A percentile compares a stretch with the other conserved stretches of the same genome.
Evolutionary conservation across 2,329 filamentous ascomycete genomes (phyloP).

Genomic region (Hypomyces rosellus): DNA sequence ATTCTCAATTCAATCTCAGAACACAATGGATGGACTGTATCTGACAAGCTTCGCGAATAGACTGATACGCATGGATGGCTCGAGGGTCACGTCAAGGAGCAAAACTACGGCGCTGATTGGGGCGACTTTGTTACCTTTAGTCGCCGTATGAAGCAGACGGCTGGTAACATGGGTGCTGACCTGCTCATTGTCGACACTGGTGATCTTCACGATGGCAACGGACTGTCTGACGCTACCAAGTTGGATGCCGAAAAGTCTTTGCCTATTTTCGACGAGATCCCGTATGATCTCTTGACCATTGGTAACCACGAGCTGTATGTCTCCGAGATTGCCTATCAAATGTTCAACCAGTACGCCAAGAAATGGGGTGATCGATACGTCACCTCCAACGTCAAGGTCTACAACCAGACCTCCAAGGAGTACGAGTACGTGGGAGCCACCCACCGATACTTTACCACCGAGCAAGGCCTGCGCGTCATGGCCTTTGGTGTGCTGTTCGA

Average conservation of each 20-base stretch:
- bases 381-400: conserved; percentile 40
- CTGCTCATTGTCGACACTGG: conserved; percentile 56
- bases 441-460: conserved; percentile 38
- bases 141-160: conserved; percentile 53
- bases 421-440: conserved; percentile 38
- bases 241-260: conserved; percentile 51
- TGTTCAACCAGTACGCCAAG: conserved; percentile 52
- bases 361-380: conserved; percentile 44
- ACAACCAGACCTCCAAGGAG: conserved; percentile 30
- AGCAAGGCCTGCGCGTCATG: conserved; percentile 36
- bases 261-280: conserved; percentile 35
- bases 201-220: conserved; percentile 61
- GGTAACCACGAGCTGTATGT: conserved; percentile 62
- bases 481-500: conserved; percentile 40
- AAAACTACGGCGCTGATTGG: conserved; percentile 60
- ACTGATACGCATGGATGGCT: conserved; percentile 59
- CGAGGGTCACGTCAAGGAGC: conserved; percentile 54
- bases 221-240: conserved; percentile 53
- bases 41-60: conserved; percentile 15
- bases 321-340: conserved; percentile 55
- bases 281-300: conserved; percentile 39
- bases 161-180: conserved; percentile 50
- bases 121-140: conserved; percentile 58
- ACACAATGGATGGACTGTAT: neutral
- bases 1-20: neutral